Base-by-base conservation (phyloP, 108 stramenopile species). In the Conticribra guillardii region DNA sequence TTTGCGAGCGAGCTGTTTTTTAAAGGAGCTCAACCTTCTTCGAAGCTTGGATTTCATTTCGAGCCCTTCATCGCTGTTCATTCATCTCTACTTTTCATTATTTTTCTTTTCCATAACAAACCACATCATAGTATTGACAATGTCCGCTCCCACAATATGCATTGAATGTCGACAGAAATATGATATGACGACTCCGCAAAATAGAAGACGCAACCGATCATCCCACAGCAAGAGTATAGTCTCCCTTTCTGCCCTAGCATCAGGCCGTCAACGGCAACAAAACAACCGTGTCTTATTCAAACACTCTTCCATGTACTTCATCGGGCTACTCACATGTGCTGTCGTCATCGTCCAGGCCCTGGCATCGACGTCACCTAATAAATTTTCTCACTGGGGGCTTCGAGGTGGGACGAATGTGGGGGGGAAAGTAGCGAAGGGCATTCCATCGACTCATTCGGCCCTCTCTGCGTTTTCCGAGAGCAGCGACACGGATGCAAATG, bases 261-360 rank as follows among this genome's bases (percentile, higher is more conserved):
- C 19, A 18, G 51, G n/a, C 5, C 19, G n/a, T 18, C 44, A 11
- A 44, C 11, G 15, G 15, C 11, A 44, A 44, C 11, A 8, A 44
- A 34, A 54, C 17, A 33, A 33, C 16, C 14, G 24, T 32, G 29
- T 21, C n/a, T 14, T 37, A 21, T 37, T 52, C 30, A 62, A 50
- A 31, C 37, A 55, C 54, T 69, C 75, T 2, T 68, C 61, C 31
- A 77, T 77, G 33, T 68, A 63, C 33, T 45, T 77, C 22, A 67
- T 77, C 5, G 76, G 60, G 30, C 19, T 77, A 27, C 30, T 77
- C 3, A 77, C 68, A 57, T 77, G 76, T 28, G 68, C 76, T 15
- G 67, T 64, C 24, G 76, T 77, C 11, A 64, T 77, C 27, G 68
- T 69, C 4, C 68, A 69, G 29, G 76, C 76, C 8, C 55, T 69